A percentile compares a stretch with the other conserved stretches of the same genome.
Conservation (phyloP, 2,329 filamentous ascomycete species). For the Cladophialophora immunda region DNA sequence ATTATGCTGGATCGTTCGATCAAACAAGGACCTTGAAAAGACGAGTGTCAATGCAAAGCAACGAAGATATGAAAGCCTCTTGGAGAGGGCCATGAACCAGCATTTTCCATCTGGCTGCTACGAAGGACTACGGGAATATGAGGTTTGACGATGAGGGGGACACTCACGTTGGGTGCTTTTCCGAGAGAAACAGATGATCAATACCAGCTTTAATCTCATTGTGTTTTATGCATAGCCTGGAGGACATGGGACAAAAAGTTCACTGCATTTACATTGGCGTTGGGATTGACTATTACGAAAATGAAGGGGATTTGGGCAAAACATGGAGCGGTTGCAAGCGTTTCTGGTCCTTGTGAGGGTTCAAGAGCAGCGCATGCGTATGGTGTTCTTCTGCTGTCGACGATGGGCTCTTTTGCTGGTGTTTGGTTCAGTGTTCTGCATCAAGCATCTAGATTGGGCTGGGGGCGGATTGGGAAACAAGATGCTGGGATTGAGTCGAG, state of each 20-base stretch:
- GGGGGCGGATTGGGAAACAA: not conserved
- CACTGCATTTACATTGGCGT: constrained; percentile 14
- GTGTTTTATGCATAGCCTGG: constrained; percentile 15
- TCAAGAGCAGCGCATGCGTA: not conserved
- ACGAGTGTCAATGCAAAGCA: constrained; percentile 43
- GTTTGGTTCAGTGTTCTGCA: constrained; percentile 3
- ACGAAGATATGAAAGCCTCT: constrained; percentile 29
- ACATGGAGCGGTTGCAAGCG: constrained; percentile 7
- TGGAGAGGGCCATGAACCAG: constrained; percentile 22
- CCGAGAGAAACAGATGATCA: constrained; percentile 2
- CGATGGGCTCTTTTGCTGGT: not conserved
- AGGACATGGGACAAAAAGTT: constrained; percentile 20
- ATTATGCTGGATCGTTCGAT: constrained; percentile 90
- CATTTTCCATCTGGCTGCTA: not conserved
- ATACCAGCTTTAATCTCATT: constrained; percentile 19
- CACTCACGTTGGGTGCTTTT: not conserved
- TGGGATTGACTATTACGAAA: constrained; percentile 5
- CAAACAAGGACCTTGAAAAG: constrained; percentile 68
- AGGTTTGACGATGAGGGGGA: constrained; percentile 14
- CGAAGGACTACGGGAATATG: constrained; percentile 15
- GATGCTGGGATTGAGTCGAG: not conserved
- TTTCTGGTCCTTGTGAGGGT: constrained; percentile 1
- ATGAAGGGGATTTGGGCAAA: constrained; percentile 5
- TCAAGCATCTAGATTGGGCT: constrained; percentile 2
- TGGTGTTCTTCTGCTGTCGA: constrained; percentile 1